Base-by-base conservation (phyloP, 768 basidiomycete species). In the Pulveroboletus sp. region DNA sequence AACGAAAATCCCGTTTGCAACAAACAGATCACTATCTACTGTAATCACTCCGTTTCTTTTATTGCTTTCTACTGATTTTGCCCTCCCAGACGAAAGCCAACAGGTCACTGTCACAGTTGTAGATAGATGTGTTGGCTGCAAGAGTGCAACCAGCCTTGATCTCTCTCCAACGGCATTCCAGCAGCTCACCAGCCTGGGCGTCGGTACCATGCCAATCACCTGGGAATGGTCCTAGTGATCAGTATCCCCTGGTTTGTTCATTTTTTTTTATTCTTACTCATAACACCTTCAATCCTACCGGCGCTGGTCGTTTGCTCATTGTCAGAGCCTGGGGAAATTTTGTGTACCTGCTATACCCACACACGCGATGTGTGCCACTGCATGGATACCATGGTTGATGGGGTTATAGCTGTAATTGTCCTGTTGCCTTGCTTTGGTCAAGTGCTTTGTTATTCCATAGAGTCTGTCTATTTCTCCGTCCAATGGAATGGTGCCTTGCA, bases 1-100 rank as follows among this genome's bases (percentile, higher is more conserved):
- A 92, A 91, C 66, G 59, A 53, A 47, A 90, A 93, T 71, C 87
- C 90, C 29, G 64, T 92, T 46, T 92, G 90, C 62, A 69, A 69
- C 56, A 74, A 67, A 58, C 55, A 68, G 45, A 68, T 86, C 47
- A 57, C 19, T 0, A 68, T 69, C 9, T 52, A 19, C 6, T 87
- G 87, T 86, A 68, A 64, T 75, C 68, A 6, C 6, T 3, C 16
- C 19, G n/a, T 33, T 46, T 2, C 2, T 14, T 11, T 7, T 7
- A 10, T 25, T 4, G 1, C 13, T n/a, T 8, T 47, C 47, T 11
- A 5, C 55, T 65, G 1, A 66, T 33, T 27, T 35, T 39, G n/a
- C 47, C 42, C 35, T 57, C 11, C 27, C 12, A 87, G 86, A 80
- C 59, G 25, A 72, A 38, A 80, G 81, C 54, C 77, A 77, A 25